Base-by-base conservation (phyloP, 78 protist species). In the Dictyostelium citrinum region DNA sequence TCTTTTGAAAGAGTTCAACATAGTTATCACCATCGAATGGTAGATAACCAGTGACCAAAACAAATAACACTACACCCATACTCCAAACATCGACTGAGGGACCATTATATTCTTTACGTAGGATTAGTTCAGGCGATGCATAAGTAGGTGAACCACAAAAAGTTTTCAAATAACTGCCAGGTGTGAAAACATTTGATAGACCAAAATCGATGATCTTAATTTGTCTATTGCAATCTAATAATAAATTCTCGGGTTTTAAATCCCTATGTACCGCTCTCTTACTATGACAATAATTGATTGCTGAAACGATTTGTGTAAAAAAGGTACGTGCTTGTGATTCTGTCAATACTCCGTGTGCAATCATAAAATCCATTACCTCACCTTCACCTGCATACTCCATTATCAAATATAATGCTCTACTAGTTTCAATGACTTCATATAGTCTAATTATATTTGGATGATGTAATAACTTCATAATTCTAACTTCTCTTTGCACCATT, bases 11-110 rank as follows among this genome's bases (percentile, higher is more conserved):
- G 27, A 99, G 97, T 8, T 96, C 97, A 3, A 96, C 95, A 45
- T 99, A 96, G 86, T 91, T 92, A 4, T 96, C 97, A 17, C 99
- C 99, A 78, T 99, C 99, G 61, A 99, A 99, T 11, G 99, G 99
- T 45, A 99, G 96, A 29, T 90, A 46, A 8, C 99, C 99, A 67
- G 99, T 95, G 22, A 99, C 97, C 31, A 99, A 80, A 12, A 98
- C 99, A 84, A 97, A 99, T 20, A 99, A 91, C 0, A 97, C 95
- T 11, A 98, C 99, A 22, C 99, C 99, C 80, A 96, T 81, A 41
- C 95, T 83, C 99, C 99, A 98, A 39, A 98, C 74, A 71, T 98
- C 99, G 3, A 97, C 97, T n/a, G 90, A 85, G 0, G 97, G 99
- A 17, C 99, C 99, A 27, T 78, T 91, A 76, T 95, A 91, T 45